phyloP scores from a whole-genome alignment of 352 stramenopile species.

The Pythium volutum region DNA sequence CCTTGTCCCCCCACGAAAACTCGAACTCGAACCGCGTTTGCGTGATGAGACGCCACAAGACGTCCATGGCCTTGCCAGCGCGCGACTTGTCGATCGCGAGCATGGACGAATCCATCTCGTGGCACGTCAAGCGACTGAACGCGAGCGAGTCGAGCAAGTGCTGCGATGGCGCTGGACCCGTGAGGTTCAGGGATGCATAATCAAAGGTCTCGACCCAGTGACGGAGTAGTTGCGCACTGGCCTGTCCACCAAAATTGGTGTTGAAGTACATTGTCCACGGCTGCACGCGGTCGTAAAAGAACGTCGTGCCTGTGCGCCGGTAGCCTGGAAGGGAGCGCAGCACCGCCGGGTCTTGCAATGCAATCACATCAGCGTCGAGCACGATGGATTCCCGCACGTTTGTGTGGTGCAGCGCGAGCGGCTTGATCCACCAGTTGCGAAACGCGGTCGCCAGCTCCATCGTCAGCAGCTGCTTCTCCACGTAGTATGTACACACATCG shows the following conservation, averaged over 20 bases:
- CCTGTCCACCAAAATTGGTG: constrained; percentile 36
- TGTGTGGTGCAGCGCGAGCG: constrained; percentile 31
- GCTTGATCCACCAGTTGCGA: constrained; percentile 60
- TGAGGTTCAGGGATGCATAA: constrained; percentile 41
- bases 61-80: constrained; percentile 32
- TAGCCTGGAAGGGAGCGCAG: constrained; percentile 39
- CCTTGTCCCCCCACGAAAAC: constrained; percentile 48
- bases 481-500: constrained; percentile 47
- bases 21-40: constrained; percentile 44
- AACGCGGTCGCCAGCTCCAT: constrained; percentile 30
- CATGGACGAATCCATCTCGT: constrained; percentile 66
- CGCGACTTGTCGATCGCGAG: constrained; percentile 49
- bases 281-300: constrained; percentile 62
- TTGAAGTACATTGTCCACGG: background rate
- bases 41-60: constrained; percentile 36
- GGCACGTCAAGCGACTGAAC: constrained; percentile 41
- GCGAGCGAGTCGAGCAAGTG: constrained; percentile 43
- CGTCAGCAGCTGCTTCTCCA: constrained; percentile 17
- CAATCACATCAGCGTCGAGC: constrained; percentile 51
- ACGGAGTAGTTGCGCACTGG: constrained; percentile 35
- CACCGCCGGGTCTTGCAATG: constrained; percentile 41
- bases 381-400: constrained; percentile 31
- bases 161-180: constrained; percentile 25
- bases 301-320: constrained; percentile 41
- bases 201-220: constrained; percentile 50